Evolutionary conservation across 805 yeast genomes (phyloP), one percentile per base, ranked within the genome.

Genomic region (Sungouiella thailandica): DNA sequence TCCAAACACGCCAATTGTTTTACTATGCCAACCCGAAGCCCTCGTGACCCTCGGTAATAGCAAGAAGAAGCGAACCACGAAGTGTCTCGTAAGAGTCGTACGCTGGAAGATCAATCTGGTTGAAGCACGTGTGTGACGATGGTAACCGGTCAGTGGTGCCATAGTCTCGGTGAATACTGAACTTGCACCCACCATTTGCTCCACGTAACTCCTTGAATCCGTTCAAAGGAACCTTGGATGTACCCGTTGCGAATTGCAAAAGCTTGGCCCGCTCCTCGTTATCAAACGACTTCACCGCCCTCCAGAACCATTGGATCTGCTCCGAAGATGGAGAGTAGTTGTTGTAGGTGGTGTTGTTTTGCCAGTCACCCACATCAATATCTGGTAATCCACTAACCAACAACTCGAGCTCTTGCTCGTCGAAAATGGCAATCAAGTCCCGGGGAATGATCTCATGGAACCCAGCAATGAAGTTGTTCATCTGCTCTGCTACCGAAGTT

Each of bases 231-330:
- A 93, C 97, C 58, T 89, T 88, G 41, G 94, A 81, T 0, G 99
- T 90, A 40, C 99, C 99, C 0, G 99, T 93, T 1, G 94, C 90
- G 67, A 93, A 93, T 55, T 93, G 99, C 38, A 93, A 65, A 44
- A 93, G 63, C 53, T 88, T 89, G 7, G 98, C 99, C 31, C 95
- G 72, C 54, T 93, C 97, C 55, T 93, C 98, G 12, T 74, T 75
- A 50, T 87, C 96, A 61, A 93, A 93, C 1, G 97, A 85, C 49
- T 87, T 77, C 10, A 93, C 96, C 1, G 97, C 96, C 53, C 97
- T 72, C 99, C 99, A 93, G 62, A 93, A 93, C 85, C 97, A 90
- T 52, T 83, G 88, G 36, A 93, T 80, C 53, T 89, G 97, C 19
- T 85, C 78, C 2, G 95, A 84, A 2, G 84, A 72, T 1, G 89